Conservation (phyloP, 192 early-diverging fungal genomes). For the Podila clonocystis region DNA sequence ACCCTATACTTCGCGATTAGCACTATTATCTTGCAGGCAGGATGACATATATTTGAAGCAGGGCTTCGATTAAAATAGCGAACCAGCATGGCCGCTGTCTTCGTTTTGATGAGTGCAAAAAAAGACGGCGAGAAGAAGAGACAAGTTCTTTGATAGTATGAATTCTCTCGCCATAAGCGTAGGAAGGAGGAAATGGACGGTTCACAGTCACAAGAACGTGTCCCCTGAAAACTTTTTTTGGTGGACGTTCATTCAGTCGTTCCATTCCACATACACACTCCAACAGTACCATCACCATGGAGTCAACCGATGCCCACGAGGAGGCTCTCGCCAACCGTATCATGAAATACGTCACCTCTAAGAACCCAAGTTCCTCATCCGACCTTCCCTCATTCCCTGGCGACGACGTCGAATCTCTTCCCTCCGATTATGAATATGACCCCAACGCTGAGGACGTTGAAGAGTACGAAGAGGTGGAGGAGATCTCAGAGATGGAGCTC, state of each 20-base stretch:
- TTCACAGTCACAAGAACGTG: too few relatives aligned
- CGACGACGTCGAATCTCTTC: conserved; percentile 59
- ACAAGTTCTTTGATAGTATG: too few relatives aligned
- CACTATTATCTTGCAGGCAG: too few relatives aligned
- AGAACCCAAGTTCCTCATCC: not conserved
- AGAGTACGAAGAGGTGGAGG: conserved; percentile 58
- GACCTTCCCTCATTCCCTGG: conserved; percentile 57
- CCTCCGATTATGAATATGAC: conserved; percentile 64
- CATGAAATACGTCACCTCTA: conserved; percentile 40
- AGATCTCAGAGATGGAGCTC: conserved; percentile 62
- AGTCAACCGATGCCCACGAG: conserved; percentile 27
- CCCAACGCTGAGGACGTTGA: conserved; percentile 54
- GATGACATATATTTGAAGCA: not conserved
- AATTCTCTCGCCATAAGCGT: too few relatives aligned
- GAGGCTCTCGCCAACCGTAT: conserved; percentile 51
- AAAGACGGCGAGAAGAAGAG: not conserved
- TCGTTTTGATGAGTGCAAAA: not conserved
- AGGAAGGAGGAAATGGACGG: too few relatives aligned
- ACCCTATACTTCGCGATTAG: too few relatives aligned
- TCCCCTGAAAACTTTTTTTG: not conserved
- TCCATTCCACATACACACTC: not conserved
- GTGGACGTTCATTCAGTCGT: too few relatives aligned
- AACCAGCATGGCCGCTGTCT: not conserved
- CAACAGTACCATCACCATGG: conserved; percentile 3
- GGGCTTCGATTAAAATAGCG: not conserved